These are phyloP conservation scores for Paracoccidioides lutzii DNA, from an alignment of 2,329 filamentous ascomycete species.

Conservation along the genomic window DNA sequence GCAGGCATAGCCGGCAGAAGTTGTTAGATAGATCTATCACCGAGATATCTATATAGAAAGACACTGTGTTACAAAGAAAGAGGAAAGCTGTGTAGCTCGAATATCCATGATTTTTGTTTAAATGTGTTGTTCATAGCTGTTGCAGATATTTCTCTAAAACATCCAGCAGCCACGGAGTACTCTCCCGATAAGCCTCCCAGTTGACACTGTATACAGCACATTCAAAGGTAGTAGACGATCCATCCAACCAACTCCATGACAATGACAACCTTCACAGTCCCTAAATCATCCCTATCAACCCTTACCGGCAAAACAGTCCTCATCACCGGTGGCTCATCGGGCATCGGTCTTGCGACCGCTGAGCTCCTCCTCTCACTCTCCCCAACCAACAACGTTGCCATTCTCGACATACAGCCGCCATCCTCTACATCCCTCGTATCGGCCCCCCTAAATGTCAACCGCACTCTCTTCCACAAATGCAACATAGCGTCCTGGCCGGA, in stretches of 20 bases:
- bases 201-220: too few species aligned
- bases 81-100: too few species aligned
- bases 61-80: too few species aligned
- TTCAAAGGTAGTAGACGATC: too few species aligned
- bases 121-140: too few species aligned
- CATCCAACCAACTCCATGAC: too few species aligned
- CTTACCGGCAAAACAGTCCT: conserved; percentile 17
- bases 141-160: too few species aligned
- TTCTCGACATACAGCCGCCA: conserved; percentile 28
- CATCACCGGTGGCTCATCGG: conserved; percentile 30
- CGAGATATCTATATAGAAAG: too few species aligned
- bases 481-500: conserved; percentile 35
- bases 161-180: too few species aligned
- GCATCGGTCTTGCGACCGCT: conserved; percentile 31
- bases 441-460: conserved; percentile 10
- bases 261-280: conserved; percentile 11
- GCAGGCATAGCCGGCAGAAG: too few species aligned
- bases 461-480: conserved; percentile 27
- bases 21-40: too few species aligned
- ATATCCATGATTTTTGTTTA: too few species aligned
- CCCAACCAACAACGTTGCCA: conserved; percentile 28
- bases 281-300: conserved; percentile 18
- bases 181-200: background rate
- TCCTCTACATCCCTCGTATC: conserved; percentile 19
- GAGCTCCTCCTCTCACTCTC: conserved; percentile 26